Evolutionary conservation across 805 yeast genomes (phyloP).

Genomic region (Ogataea parapolymorpha): DNA sequence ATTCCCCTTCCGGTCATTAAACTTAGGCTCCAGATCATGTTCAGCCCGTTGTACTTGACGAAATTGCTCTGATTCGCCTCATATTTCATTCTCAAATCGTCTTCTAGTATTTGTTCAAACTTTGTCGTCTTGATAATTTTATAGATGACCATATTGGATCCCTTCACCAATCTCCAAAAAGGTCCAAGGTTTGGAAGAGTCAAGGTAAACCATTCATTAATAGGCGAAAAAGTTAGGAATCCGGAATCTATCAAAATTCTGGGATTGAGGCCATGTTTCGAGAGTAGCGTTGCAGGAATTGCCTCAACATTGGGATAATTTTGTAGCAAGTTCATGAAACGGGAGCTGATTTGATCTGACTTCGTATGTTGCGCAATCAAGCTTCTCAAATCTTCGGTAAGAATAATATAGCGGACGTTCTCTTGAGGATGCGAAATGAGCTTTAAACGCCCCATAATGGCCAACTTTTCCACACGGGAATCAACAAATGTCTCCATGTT

Average conservation of each 20-base stretch:
- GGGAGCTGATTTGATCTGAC: conserved; percentile 5
- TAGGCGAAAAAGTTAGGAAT: conserved; percentile 40
- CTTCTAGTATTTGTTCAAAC: conserved; percentile 43
- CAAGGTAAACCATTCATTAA: conserved; percentile 33
- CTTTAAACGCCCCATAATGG: conserved; percentile 36
- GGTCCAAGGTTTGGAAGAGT: conserved; percentile 52
- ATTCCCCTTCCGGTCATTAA: conserved; percentile 51
- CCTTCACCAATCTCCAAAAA: conserved; percentile 40
- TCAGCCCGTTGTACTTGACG: conserved; percentile 49
- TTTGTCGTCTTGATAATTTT: conserved; percentile 35
- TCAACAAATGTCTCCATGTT: conserved; percentile 51
- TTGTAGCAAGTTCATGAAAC: conserved; percentile 17
- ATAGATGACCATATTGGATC: conserved; percentile 44
- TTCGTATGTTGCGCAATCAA: conserved; percentile 8
- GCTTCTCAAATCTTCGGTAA: conserved; percentile 20
- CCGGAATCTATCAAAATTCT: conserved; percentile 39
- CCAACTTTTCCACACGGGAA: conserved; percentile 37
- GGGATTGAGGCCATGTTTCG: conserved; percentile 24
- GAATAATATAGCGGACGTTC: conserved; percentile 25
- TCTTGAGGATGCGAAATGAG: conserved; percentile 20
- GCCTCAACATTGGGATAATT: conserved; percentile 23
- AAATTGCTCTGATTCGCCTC: conserved; percentile 41
- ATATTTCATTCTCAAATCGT: conserved; percentile 43
- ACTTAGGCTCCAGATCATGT: conserved; percentile 48
- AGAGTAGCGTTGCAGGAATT: conserved; percentile 25